Percentiles rank a stretch among this genome's conserved stretches.
These are phyloP conservation scores for Debaryomyces castellii DNA, from an alignment of 805 yeast genomes.

Conservation along the genomic window DNA sequence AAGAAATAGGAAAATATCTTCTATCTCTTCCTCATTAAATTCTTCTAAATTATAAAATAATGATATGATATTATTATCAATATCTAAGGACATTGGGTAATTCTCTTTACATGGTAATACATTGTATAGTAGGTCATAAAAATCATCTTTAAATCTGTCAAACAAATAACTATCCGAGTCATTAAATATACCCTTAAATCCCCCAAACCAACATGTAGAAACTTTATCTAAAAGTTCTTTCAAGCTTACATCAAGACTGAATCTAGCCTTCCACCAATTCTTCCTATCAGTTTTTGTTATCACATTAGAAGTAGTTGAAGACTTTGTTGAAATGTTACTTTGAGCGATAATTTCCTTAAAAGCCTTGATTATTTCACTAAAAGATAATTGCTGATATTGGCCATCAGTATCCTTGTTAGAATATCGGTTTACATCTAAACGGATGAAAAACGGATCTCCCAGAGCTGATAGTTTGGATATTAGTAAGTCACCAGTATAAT, in stretches of 20 bases:
- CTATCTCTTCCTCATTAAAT: slow-evolving; percentile 38
- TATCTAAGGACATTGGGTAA: background rate
- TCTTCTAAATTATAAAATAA: slow-evolving; percentile 17
- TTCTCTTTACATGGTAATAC: slow-evolving; percentile 13
- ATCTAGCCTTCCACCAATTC: slow-evolving; percentile 78
- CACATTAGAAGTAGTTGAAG: slow-evolving; percentile 51
- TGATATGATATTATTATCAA: slow-evolving; percentile 18
- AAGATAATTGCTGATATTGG: slow-evolving; percentile 25
- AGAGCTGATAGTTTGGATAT: slow-evolving; percentile 43
- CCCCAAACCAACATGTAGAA: slow-evolving; percentile 75
- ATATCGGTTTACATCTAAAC: slow-evolving; percentile 61
- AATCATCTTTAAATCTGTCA: slow-evolving; percentile 16
- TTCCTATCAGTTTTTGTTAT: slow-evolving; percentile 58
- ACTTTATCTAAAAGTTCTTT: slow-evolving; percentile 52
- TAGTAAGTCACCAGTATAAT: slow-evolving; percentile 56
- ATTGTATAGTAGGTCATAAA: slow-evolving; percentile 13
- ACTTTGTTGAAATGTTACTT: slow-evolving; percentile 62
- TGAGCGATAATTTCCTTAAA: slow-evolving; percentile 49
- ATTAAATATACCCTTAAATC: slow-evolving; percentile 64
- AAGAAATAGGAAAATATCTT: slow-evolving; percentile 63
- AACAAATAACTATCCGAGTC: slow-evolving; percentile 19
- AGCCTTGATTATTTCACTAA: slow-evolving; percentile 34
- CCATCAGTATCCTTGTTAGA: slow-evolving; percentile 40
- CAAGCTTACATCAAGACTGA: slow-evolving; percentile 57
- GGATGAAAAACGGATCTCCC: slow-evolving; percentile 44